A percentile compares a stretch with the other conserved stretches of the same genome.
Conservation (phyloP, 140 eudicot genomes). For the Flaveria floridana region DNA sequence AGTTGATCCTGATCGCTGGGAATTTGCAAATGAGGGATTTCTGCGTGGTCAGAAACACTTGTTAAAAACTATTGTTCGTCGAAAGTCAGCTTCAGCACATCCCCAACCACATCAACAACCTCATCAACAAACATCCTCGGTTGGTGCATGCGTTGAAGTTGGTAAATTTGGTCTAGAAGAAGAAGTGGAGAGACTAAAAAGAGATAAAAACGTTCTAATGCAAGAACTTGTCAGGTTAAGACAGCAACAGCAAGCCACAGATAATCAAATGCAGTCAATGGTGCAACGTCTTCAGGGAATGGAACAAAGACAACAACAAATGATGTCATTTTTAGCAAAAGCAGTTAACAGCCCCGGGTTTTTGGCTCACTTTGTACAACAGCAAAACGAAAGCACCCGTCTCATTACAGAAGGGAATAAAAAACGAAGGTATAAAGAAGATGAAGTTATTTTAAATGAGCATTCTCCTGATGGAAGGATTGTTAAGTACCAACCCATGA, state of each 20-base stretch:
- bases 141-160: conserved; percentile 85
- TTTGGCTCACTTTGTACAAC: conserved; percentile 85
- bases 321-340: conserved; percentile 97
- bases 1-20: conserved; percentile 99
- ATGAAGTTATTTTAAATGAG: conserved; percentile 39
- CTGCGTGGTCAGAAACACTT: conserved; percentile 86
- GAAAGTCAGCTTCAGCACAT: conserved; percentile 71
- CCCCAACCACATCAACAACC: conserved; percentile 63
- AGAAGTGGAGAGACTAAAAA: conserved; percentile 89
- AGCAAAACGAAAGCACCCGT: conserved; percentile 64
- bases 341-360: conserved; percentile 93
- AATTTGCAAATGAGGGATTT: conserved; percentile 95
- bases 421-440: conserved; percentile 79
- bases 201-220: conserved; percentile 94
- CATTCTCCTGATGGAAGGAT: conserved; percentile 66
- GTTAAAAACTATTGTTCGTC: conserved; percentile 64
- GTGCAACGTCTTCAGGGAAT: conserved; percentile 90
- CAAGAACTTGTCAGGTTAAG: conserved; percentile 89
- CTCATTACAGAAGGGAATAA: conserved; percentile 72
- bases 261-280: conserved; percentile 75
- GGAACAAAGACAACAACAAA: conserved; percentile 96
- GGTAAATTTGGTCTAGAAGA: conserved; percentile 93
- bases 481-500: conserved; percentile 72
- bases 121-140: conserved; percentile 57
- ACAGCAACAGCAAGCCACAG: conserved; percentile 92